These are phyloP conservation scores for Trichopus zeylanicus DNA, from an alignment of 116 monocot species.

Conservation along the genomic window DNA sequence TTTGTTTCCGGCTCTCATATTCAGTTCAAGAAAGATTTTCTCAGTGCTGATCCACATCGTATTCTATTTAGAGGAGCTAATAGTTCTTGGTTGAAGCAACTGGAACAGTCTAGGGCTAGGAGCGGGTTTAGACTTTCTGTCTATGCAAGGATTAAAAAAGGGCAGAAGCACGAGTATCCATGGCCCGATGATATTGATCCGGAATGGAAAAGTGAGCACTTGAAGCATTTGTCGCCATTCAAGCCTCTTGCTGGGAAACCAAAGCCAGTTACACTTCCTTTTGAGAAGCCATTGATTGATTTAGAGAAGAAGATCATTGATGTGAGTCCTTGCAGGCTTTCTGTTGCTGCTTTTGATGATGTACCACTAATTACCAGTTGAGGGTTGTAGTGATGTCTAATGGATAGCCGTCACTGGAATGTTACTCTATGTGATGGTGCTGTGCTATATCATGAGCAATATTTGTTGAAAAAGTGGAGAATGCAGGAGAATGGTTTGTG, in stretches of 20 bases:
- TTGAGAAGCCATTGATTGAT: conserved; percentile 82
- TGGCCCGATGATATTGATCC: conserved; percentile 81
- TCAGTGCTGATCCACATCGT: conserved; percentile 6
- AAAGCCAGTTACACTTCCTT: conserved; percentile 62
- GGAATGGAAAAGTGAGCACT: conserved; percentile 49
- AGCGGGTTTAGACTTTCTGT: conserved; percentile 16
- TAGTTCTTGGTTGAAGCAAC: conserved; percentile 30
- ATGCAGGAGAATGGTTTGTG: background rate
- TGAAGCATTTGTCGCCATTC: conserved; percentile 66
- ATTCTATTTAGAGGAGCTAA: conserved; percentile 10
- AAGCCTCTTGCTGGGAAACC: conserved; percentile 66
- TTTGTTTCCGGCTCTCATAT: conserved; percentile 48
- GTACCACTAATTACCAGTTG: background rate
- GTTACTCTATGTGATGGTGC: background rate
- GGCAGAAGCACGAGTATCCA: conserved; percentile 74
- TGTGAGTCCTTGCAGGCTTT: conserved; percentile 26
- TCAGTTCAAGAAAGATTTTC: conserved; percentile 17
- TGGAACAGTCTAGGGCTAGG: conserved; percentile 8
- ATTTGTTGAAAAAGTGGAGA: background rate
- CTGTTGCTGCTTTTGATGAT: background rate
- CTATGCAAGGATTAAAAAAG: conserved; percentile 52
- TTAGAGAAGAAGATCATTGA: conserved; percentile 61
- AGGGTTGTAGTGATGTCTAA: too few relatives aligned
- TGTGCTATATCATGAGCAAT: background rate
- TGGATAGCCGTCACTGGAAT: background rate